Percentiles rank a stretch among this genome's conserved stretches.
Conservation (phyloP, 768 basidiomycete genomes). For the Chalciporus piperatus region DNA sequence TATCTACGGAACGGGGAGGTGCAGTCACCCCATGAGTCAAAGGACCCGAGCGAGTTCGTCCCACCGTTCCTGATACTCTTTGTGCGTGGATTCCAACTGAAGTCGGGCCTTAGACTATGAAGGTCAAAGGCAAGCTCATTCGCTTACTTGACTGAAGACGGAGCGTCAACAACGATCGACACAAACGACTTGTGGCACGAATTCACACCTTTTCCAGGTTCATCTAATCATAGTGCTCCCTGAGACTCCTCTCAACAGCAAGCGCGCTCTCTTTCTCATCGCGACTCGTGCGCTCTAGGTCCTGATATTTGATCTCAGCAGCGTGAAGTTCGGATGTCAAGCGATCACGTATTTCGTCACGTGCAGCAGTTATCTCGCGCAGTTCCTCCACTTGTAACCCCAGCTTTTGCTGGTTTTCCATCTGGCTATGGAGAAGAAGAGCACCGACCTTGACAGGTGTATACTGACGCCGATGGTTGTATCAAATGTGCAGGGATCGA, state of each 20-base stretch:
- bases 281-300: slow-evolving; percentile 37
- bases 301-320: slow-evolving; percentile 39
- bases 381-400: slow-evolving; percentile 34
- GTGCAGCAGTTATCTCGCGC: slow-evolving; percentile 30
- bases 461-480: slow-evolving; percentile 34
- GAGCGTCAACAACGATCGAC: slow-evolving; percentile 17
- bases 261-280: slow-evolving; percentile 53
- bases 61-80: slow-evolving; percentile 28
- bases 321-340: slow-evolving; percentile 36
- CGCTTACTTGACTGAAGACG: slow-evolving; percentile 35
- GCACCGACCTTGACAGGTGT: slow-evolving; percentile 48
- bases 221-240: slow-evolving; percentile 49
- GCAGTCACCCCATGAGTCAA: slow-evolving; percentile 36
- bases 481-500: slow-evolving; percentile 4
- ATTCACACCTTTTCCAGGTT: slow-evolving; percentile 39
- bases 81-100: slow-evolving; percentile 22
- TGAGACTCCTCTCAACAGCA: slow-evolving; percentile 50
- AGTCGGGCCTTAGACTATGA: slow-evolving; percentile 7
- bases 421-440: slow-evolving; percentile 49
- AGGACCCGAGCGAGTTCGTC: slow-evolving; percentile 27
- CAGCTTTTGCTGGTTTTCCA: slow-evolving; percentile 45
- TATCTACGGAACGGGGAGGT: slow-evolving; percentile 11
- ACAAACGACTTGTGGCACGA: slow-evolving; percentile 3
- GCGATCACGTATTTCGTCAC: slow-evolving; percentile 31
- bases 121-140: slow-evolving; percentile 1